These are phyloP conservation scores for Gleditsia sinensis DNA, from an alignment of 306 rosid species.

Conservation along the genomic window DNA sequence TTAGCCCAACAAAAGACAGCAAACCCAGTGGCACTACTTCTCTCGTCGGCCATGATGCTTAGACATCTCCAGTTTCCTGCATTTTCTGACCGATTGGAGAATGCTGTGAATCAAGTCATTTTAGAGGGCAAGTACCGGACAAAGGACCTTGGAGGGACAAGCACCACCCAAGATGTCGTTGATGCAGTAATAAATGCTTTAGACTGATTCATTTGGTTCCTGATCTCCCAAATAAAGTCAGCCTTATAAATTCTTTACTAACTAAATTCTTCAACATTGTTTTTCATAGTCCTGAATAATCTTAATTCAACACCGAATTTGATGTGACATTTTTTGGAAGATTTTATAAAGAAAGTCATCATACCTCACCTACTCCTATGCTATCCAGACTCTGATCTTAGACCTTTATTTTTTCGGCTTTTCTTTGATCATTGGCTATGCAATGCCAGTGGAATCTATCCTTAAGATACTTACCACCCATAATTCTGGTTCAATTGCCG, in stretches of 20 bases:
- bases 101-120: conserved; percentile 76
- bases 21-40: conserved; percentile 91
- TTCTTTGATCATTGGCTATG: too few species aligned
- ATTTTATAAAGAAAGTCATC: background rate
- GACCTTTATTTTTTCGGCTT: too few species aligned
- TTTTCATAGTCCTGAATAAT: conserved; percentile 31
- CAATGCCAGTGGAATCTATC: background rate
- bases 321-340: background rate
- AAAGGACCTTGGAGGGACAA: conserved; percentile 84
- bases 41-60: conserved; percentile 96
- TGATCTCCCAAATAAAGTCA: conserved; percentile 12
- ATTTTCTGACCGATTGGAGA: conserved; percentile 86
- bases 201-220: conserved; percentile 45
- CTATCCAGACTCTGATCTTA: too few species aligned
- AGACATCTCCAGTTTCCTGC: conserved; percentile 95
- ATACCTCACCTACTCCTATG: background rate
- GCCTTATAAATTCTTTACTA: conserved; percentile 19
- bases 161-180: conserved; percentile 83
- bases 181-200: conserved; percentile 75
- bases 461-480: too few species aligned
- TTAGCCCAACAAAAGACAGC: conserved; percentile 67
- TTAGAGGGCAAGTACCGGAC: conserved; percentile 70
- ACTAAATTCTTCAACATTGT: conserved; percentile 1
- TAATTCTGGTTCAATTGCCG: background rate
- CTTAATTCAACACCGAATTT: conserved; percentile 18